Conservation (phyloP, 495 filamentous ascomycete species). For the Cenococcum geophilum region DNA sequence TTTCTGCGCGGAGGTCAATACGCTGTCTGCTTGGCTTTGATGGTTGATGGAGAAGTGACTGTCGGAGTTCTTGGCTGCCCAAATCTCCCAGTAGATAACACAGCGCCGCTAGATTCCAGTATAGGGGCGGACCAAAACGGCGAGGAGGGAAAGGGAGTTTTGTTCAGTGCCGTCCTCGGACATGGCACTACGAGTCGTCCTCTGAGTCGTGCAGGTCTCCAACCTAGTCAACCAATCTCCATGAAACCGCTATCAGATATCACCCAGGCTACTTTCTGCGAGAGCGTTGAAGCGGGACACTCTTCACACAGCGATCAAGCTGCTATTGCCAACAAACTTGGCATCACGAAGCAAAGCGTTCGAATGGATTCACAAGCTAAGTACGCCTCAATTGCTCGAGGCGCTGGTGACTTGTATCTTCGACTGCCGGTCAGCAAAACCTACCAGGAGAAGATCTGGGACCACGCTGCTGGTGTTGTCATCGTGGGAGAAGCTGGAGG, state of each 20-base stretch:
- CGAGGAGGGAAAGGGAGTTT: conserved; percentile 64
- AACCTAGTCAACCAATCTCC: conserved; percentile 55
- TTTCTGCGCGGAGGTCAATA: conserved; percentile 98
- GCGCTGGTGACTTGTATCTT: conserved; percentile 91
- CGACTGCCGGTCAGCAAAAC: conserved; percentile 73
- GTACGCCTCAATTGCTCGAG: conserved; percentile 91
- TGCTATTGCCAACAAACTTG: conserved; percentile 73
- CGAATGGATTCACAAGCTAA: conserved; percentile 97
- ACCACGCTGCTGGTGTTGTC: conserved; percentile 93
- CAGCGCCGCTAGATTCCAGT: conserved; percentile 56
- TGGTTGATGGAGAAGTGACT: conserved; percentile 91
- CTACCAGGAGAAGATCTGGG: conserved; percentile 99
- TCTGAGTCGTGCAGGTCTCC: conserved; percentile 54
- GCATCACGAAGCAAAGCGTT: conserved; percentile 79
- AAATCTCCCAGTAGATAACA: conserved; percentile 81
- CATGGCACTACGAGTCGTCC: conserved; percentile 73
- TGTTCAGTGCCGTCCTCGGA: conserved; percentile 74
- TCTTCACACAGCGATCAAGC: conserved; percentile 81
- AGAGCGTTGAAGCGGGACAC: conserved; percentile 88
- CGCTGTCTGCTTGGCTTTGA: conserved; percentile 84
- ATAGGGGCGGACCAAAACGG: conserved; percentile 64
- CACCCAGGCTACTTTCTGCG: conserved; percentile 79
- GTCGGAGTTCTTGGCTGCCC: conserved; percentile 92
- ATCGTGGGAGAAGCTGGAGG: conserved; percentile 94
- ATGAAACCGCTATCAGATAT: conserved; percentile 75